Evolutionary conservation across 129 eudicot species (phyloP), one percentile per base, ranked within the genome.

Genomic region (Gnaphalium uliginosum): DNA sequence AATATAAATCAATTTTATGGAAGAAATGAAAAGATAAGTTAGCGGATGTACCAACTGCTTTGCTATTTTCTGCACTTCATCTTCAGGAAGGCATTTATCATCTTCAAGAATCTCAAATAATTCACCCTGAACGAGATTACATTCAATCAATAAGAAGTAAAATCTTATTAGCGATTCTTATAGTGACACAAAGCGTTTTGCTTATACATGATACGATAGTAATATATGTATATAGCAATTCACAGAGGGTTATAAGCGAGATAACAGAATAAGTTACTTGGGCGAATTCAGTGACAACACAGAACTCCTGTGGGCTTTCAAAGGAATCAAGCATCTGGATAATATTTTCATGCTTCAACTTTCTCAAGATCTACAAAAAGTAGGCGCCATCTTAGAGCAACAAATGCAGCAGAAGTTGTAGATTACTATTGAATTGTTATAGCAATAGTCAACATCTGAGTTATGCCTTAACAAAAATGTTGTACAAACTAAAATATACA

Each of bases 221-320:
- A 33, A 17, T 2, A 19, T 15, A 53, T 37, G 65, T 43, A 27
- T 54, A 64, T 32, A 48, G 29, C 7, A 48, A 57, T 19, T 37
- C 2, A 25, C 65, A 25, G 25, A 27, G 54, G 53, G 26, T 26
- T 19, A 32, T 15, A 48, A 19, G 30, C 73, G 72, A 57, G 37
- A 48, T 51, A 67, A 54, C 33, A 74, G 39, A 65, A 58, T 35
- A 30, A 63, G 21, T 79, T 81, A 95, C 99, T 67, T 91, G 99
- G 30, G 97, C 99, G 72, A 91, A 95, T 76, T 95, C 99, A 13
- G 99, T 95, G 57, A 95, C 97, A 62, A 95, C 99, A 79, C 99
- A 95, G 53, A 95, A 91, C 87, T 95, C 97, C 75, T 91, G 99
- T 13, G 96, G 94, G 83, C 86, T 95, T 76, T 95, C 99, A 77